Conservation (phyloP, 2,329 filamentous ascomycete genomes). For the Metarhizium robertsii region DNA sequence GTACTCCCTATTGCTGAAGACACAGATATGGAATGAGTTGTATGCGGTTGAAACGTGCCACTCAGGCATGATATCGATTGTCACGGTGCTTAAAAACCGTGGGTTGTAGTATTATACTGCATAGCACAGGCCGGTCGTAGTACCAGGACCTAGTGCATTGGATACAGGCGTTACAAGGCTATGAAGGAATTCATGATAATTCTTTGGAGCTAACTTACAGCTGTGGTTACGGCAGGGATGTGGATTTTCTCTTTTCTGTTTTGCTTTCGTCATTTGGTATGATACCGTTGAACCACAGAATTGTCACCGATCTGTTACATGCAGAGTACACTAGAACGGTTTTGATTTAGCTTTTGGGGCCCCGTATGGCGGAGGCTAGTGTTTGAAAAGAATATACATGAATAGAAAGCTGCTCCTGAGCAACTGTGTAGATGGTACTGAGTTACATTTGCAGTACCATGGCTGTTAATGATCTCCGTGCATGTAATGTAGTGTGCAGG, state of each 20-base stretch:
- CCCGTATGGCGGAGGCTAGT: not conserved
- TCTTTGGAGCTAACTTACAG: constrained; percentile 23
- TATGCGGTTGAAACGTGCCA: not conserved
- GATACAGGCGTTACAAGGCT: constrained; percentile 23
- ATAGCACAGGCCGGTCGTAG: constrained; percentile 3
- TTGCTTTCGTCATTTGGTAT: not conserved
- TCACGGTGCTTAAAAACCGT: not conserved
- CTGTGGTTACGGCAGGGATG: constrained; percentile 5
- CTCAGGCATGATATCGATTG: not conserved
- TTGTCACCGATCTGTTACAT: not conserved
- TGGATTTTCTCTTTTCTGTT: not conserved
- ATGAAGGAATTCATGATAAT: constrained; percentile 22
- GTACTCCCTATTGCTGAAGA: constrained; percentile 32
- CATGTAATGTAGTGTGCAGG: too few species aligned
- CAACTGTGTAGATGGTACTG: too few species aligned
- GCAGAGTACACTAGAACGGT: constrained; percentile 1
- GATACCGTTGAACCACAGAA: constrained; percentile 1
- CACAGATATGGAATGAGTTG: constrained; percentile 30
- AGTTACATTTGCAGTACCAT: too few species aligned
- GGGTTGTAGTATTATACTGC: not conserved
- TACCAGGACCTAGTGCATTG: constrained; percentile 12
- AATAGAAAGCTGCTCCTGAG: too few species aligned
- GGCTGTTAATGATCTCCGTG: too few species aligned
- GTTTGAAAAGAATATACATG: not conserved
- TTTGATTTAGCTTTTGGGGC: not conserved